Percentiles rank a stretch among this genome's conserved stretches.
Evolutionary conservation across 306 rosid species (phyloP).

Genomic region (Oemleria cerasiformis): DNA sequence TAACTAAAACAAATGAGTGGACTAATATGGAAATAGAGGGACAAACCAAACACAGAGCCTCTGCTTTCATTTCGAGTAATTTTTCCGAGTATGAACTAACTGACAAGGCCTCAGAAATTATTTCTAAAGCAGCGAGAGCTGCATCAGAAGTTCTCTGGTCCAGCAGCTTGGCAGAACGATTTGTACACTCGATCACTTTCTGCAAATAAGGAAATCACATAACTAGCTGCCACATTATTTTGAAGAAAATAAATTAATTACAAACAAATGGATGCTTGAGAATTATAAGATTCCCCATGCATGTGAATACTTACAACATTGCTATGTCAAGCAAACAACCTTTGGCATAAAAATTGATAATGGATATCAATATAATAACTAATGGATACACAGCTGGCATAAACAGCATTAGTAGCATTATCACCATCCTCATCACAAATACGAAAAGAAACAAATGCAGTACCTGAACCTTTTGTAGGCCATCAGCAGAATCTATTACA

Average conservation of each 20-base stretch:
- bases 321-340: background rate
- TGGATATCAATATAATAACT: slow-evolving; percentile 2
- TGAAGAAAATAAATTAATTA: background rate
- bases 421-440: slow-evolving; percentile 11
- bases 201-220: slow-evolving; percentile 36
- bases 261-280: slow-evolving; percentile 1
- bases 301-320: background rate
- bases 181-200: slow-evolving; percentile 59
- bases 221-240: slow-evolving; percentile 19
- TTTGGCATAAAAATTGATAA: background rate
- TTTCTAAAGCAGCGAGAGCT: slow-evolving; percentile 60
- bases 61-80: slow-evolving; percentile 86
- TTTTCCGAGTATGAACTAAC: slow-evolving; percentile 74
- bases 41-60: slow-evolving; percentile 72
- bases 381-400: background rate
- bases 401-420: slow-evolving; percentile 5
- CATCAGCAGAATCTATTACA: slow-evolving; percentile 79
- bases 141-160: slow-evolving; percentile 63
- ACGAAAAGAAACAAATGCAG: slow-evolving; percentile 31
- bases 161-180: slow-evolving; percentile 53
- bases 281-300: background rate
- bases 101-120: slow-evolving; percentile 62
- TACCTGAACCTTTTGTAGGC: slow-evolving; percentile 85
- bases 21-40: slow-evolving; percentile 22
- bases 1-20: slow-evolving; percentile 15